Percentiles rank a stretch among this genome's conserved stretches.
Conservation (phyloP, 1,139 yeast species). For the Debaryomycetaceae sp. region DNA sequence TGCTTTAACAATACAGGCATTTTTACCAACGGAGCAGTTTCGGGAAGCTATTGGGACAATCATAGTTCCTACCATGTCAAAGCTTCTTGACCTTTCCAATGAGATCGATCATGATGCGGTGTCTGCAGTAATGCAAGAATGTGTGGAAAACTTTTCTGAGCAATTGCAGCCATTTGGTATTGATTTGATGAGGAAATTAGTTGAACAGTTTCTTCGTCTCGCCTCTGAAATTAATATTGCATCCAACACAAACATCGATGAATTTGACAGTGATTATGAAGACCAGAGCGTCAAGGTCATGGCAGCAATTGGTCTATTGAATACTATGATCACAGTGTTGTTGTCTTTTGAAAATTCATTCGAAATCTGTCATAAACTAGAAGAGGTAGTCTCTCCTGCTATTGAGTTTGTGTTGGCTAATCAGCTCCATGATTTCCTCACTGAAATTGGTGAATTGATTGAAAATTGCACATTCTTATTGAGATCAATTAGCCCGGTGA, state of each 20-base stretch:
- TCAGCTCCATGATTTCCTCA: constrained; percentile 71
- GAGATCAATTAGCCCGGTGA: constrained; percentile 64
- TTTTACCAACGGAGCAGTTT: constrained; percentile 62
- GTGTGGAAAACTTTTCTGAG: constrained; percentile 84
- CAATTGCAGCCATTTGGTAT: constrained; percentile 93
- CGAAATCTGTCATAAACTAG: constrained; percentile 64
- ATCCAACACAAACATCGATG: constrained; percentile 46
- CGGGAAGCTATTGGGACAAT: constrained; percentile 63
- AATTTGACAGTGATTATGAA: constrained; percentile 40
- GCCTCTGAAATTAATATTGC: constrained; percentile 69
- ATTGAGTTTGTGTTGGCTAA: constrained; percentile 63
- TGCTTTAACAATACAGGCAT: constrained; percentile 81
- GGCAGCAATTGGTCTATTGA: constrained; percentile 84
- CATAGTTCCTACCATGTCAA: constrained; percentile 81
- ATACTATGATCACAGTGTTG: constrained; percentile 84
- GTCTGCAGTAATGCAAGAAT: constrained; percentile 91
- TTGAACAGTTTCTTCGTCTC: constrained; percentile 75
- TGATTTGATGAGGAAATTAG: constrained; percentile 75
- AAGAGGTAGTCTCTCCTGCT: constrained; percentile 71
- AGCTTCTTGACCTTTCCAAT: constrained; percentile 69
- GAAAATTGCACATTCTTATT: constrained; percentile 82
- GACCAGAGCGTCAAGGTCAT: constrained; percentile 74
- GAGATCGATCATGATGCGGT: constrained; percentile 85
- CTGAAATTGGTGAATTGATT: constrained; percentile 79
- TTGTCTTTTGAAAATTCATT: constrained; percentile 80